These are phyloP conservation scores for Posidonia australis DNA, from an alignment of 106 monocot genomes.

Conservation along the genomic window DNA sequence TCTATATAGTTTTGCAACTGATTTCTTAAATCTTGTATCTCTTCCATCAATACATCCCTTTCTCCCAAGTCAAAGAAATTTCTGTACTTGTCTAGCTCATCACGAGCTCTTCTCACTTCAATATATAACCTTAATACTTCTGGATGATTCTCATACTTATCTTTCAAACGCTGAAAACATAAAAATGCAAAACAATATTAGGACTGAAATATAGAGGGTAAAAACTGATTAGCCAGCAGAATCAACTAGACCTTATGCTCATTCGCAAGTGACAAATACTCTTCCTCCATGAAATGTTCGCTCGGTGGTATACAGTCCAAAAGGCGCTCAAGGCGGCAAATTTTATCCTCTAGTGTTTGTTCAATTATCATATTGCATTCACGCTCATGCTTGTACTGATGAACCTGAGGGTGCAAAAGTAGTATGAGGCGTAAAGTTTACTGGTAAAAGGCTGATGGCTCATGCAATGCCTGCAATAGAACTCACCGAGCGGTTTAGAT, in stretches of 20 bases:
- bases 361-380: constrained; percentile 76
- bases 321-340: constrained; percentile 63
- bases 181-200: background rate
- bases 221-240: background rate
- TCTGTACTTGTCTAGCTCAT: constrained; percentile 56
- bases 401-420: constrained; percentile 35
- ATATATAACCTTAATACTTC: constrained; percentile 48
- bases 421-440: no score
- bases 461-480: background rate
- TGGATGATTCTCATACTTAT: constrained; percentile 83
- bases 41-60: constrained; percentile 72
- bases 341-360: constrained; percentile 59
- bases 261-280: constrained; percentile 46
- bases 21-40: constrained; percentile 68
- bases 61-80: constrained; percentile 74
- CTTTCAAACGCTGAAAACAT: constrained; percentile 44
- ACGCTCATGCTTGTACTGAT: constrained; percentile 86
- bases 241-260: constrained; percentile 55
- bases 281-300: constrained; percentile 81
- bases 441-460: no score
- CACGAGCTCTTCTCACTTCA: constrained; percentile 63
- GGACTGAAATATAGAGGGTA: background rate
- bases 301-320: constrained; percentile 75
- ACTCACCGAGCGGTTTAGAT: constrained; percentile 62
- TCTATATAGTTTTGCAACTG: constrained; percentile 65